A percentile compares a stretch with the other conserved stretches of the same genome.
These are phyloP conservation scores for Candida xyloterini DNA, from an alignment of 805 yeast species.

Conservation along the genomic window DNA sequence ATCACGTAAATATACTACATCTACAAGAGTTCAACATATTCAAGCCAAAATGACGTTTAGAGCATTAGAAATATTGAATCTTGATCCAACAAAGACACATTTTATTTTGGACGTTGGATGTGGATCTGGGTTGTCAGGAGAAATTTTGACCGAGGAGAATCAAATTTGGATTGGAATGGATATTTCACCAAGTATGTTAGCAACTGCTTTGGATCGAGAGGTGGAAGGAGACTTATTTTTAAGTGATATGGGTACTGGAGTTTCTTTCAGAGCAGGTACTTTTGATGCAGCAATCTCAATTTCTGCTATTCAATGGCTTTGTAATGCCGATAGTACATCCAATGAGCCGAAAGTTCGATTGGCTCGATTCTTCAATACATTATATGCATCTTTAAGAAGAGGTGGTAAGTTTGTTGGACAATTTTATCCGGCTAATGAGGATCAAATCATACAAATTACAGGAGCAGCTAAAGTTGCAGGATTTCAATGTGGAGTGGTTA, in stretches of 20 bases:
- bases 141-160: conserved; percentile 89
- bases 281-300: conserved; percentile 96
- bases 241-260: conserved; percentile 90
- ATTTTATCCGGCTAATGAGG: conserved; percentile 90
- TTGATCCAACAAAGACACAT: conserved; percentile 60
- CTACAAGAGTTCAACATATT: conserved; percentile 96
- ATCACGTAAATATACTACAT: conserved; percentile 83
- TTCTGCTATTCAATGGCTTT: conserved; percentile 96
- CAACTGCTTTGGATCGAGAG: conserved; percentile 88
- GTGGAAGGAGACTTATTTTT: conserved; percentile 91
- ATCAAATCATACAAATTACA: conserved; percentile 73
- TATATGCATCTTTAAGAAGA: conserved; percentile 79
- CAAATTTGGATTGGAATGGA: conserved; percentile 96
- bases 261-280: conserved; percentile 93
- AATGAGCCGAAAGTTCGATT: conserved; percentile 84
- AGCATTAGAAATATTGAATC: conserved; percentile 81
- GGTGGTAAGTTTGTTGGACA: conserved; percentile 98
- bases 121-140: conserved; percentile 96
- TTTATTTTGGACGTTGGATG: conserved; percentile 90
- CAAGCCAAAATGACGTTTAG: conserved; percentile 97
- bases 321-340: conserved; percentile 85
- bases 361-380: conserved; percentile 78
- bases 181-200: conserved; percentile 93
- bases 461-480: conserved; percentile 91
- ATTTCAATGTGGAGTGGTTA: conserved; percentile 91